Base-by-base conservation (phyloP, 441 rosid genomes). In the Gossypium armourianum region DNA sequence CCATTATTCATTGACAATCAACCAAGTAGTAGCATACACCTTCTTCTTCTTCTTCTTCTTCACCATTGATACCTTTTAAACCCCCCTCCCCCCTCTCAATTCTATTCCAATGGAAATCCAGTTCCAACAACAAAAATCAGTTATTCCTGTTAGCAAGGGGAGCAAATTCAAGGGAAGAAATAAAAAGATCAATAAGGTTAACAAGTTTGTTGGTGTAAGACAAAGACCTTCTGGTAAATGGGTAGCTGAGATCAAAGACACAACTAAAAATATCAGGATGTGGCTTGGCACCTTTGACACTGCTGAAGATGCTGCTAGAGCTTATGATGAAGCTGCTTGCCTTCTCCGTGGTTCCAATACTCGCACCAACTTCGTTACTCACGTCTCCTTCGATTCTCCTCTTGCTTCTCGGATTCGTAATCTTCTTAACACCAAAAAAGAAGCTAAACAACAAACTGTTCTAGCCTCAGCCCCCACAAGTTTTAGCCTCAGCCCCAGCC, bases 211-310 rank as follows among this genome's bases (percentile, higher is more conserved):
- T 43, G 94, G 94, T 45, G 91, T 89, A 56, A 81, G 94, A 43
- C 91, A 89, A 78, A 82, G 94, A 82, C 90, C 91, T 67, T 87
- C 94, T 0, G 94, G 94, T 9, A 83, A 88, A 81, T 88, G 94
- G 94, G 90, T 88, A 1, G 94, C 94, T n/a, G 93, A 88, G 79
- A 88, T 88, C 77, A 88, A 88, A 72, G 89, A 86, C 86, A 88
- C 92, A 23, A 84, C 91, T 13, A 82, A 86, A 29, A 88, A 88
- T 81, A 86, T 85, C 53, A 82, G 93, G 80, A 83, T 88, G 88
- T 88, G 93, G 93, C 89, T 88, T 62, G 93, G 91, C 26, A 86
- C 91, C 64, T 88, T 83, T 45, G 89, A 82, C 72, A 86, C 90
- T 2, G 92, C 92, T 0, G 92, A 88, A 73, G 88, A 85, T 72